These are phyloP conservation scores for Venturia nashicola DNA, from an alignment of 2,329 filamentous ascomycete genomes.

Conservation along the genomic window DNA sequence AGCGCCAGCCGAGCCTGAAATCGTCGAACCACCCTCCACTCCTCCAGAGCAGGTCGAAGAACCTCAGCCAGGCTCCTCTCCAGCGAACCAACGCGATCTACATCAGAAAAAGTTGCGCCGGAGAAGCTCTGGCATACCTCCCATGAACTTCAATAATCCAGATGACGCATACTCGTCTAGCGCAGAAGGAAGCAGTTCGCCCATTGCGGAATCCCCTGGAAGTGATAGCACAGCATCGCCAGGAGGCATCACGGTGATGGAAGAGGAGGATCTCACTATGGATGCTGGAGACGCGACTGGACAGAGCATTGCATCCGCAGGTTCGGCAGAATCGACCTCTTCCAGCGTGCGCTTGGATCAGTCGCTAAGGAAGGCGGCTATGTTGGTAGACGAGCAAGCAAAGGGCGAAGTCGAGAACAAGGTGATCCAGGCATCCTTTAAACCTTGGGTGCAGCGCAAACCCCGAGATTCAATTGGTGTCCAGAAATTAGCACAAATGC, in stretches of 20 bases:
- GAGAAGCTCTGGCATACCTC: slow-evolving; percentile 51
- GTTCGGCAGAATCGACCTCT: slow-evolving; percentile 44
- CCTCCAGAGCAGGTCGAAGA: slow-evolving; percentile 49
- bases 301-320: slow-evolving; percentile 51
- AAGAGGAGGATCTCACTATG: slow-evolving; percentile 69
- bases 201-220: slow-evolving; percentile 13
- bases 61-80: slow-evolving; percentile 43
- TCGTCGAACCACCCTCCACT: slow-evolving; percentile 45
- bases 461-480: slow-evolving; percentile 13
- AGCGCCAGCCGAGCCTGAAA: slow-evolving; percentile 17
- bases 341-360: slow-evolving; percentile 67
- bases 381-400: slow-evolving; percentile 53
- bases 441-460: slow-evolving; percentile 55
- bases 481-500: slow-evolving; percentile 19
- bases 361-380: slow-evolving; percentile 61
- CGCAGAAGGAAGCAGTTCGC: slow-evolving; percentile 53
- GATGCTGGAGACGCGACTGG: slow-evolving; percentile 51
- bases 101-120: slow-evolving; percentile 43
- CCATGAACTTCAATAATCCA: slow-evolving; percentile 51
- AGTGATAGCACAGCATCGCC: slow-evolving; percentile 36
- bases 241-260: slow-evolving; percentile 46
- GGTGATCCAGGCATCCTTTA: slow-evolving; percentile 62
- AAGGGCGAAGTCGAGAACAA: slow-evolving; percentile 47
- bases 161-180: slow-evolving; percentile 63
- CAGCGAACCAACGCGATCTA: slow-evolving; percentile 52